A percentile compares a stretch with the other conserved stretches of the same genome.
Conservation (phyloP, 805 yeast genomes). For the Yarrowia sp. region DNA sequence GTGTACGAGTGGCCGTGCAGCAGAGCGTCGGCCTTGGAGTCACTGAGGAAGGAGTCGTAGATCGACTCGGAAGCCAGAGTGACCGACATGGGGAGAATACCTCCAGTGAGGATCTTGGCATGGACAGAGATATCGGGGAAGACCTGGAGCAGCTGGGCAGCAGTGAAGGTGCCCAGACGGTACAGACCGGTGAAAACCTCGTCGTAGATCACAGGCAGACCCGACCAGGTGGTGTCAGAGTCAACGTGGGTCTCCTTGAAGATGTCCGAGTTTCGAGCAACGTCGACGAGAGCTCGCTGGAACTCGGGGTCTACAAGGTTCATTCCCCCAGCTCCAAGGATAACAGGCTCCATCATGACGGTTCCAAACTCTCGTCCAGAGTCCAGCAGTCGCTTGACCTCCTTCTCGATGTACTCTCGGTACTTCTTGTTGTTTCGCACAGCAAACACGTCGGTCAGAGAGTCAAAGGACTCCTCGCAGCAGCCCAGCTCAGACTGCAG, state of each 20-base stretch:
- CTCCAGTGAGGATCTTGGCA: constrained; percentile 36
- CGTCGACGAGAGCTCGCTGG: constrained; percentile 32
- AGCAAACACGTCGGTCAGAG: constrained; percentile 29
- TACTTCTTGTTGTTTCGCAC: constrained; percentile 27
- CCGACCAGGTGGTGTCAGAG: constrained; percentile 29
- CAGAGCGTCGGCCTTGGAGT: constrained; percentile 33
- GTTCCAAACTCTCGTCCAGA: constrained; percentile 34
- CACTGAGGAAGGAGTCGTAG: constrained; percentile 33
- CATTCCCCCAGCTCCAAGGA: constrained; percentile 37
- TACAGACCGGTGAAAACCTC: constrained; percentile 36
- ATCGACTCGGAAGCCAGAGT: constrained; percentile 33
- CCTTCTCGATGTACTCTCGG: constrained; percentile 28
- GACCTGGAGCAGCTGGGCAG: constrained; percentile 29
- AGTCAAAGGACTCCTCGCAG: constrained; percentile 20
- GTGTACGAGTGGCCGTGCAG: constrained; percentile 36
- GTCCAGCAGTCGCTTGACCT: constrained; percentile 21
- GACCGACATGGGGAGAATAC: constrained; percentile 33
- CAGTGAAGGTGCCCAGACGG: constrained; percentile 32
- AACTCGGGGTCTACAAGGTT: constrained; percentile 32
- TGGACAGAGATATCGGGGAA: constrained; percentile 35
- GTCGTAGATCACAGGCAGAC: constrained; percentile 34
- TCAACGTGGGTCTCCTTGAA: constrained; percentile 17
- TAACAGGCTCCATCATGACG: constrained; percentile 33
- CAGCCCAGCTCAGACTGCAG: constrained; percentile 24
- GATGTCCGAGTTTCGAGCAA: constrained; percentile 29